phyloP scores from a whole-genome alignment of 31 red algal species.

The Odonthalia washingtoniensis region DNA sequence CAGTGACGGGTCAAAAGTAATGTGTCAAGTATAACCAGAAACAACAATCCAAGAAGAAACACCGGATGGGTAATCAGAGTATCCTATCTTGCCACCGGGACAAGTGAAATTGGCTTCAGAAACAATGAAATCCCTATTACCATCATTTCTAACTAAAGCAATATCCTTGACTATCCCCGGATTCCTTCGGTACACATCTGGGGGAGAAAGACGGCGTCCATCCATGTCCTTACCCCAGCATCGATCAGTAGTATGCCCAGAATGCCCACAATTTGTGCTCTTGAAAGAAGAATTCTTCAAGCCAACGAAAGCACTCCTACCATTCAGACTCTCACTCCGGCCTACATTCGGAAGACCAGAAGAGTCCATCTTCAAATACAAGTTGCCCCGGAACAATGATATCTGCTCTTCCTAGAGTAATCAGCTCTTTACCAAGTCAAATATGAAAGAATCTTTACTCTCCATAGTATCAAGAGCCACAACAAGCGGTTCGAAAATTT shows the following conservation, averaged over 20 bases:
- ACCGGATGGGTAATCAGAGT: too few relatives aligned
- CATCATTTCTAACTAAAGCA: background rate
- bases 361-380: background rate
- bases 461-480: background rate
- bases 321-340: too few relatives aligned
- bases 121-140: background rate
- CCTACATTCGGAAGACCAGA: background rate
- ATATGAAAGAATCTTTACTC: constrained; percentile 20
- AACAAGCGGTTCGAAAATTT: background rate
- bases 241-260: background rate
- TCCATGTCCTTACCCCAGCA: constrained; percentile 19
- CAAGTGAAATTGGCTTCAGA: background rate
- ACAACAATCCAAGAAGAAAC: constrained; percentile 19
- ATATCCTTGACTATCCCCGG: too few relatives aligned
- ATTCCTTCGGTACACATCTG: background rate
- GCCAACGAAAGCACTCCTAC: too few relatives aligned
- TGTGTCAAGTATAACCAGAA: constrained; percentile 38
- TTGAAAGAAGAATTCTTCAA: background rate
- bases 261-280: background rate
- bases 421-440: constrained; percentile 31
- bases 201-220: background rate
- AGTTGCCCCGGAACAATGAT: background rate
- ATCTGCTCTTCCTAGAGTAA: constrained; percentile 33
- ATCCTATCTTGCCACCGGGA: background rate
- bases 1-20: constrained; percentile 23